Conservation (phyloP, 2,329 filamentous ascomycete genomes). For the Phialophora expanda region DNA sequence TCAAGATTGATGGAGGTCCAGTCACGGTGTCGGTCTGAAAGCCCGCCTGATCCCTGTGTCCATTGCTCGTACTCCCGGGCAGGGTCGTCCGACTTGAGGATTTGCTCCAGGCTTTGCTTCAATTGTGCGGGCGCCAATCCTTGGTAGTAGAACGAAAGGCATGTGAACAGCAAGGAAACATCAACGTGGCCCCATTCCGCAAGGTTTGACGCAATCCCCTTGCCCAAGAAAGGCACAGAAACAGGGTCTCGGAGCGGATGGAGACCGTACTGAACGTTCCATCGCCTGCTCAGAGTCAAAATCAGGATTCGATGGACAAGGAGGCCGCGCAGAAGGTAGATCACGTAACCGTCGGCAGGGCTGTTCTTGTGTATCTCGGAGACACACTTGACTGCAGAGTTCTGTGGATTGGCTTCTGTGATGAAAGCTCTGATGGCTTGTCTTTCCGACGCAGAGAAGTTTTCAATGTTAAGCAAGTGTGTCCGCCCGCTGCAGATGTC, state of each 20-base stretch:
- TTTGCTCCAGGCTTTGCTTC: slow-evolving; percentile 52
- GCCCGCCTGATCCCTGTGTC: slow-evolving; percentile 41
- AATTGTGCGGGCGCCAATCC: slow-evolving; percentile 62
- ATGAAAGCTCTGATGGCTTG: slow-evolving; percentile 20
- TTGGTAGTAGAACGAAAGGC: slow-evolving; percentile 61
- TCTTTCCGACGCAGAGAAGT: slow-evolving; percentile 15
- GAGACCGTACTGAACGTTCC: slow-evolving; percentile 68
- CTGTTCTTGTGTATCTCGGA: slow-evolving; percentile 20
- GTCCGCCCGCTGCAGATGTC: slow-evolving; percentile 49
- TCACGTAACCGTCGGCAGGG: slow-evolving; percentile 12
- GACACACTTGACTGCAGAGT: background rate
- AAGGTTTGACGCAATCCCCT: slow-evolving; percentile 60
- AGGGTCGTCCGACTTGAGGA: slow-evolving; percentile 60
- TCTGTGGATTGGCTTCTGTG: slow-evolving; percentile 9
- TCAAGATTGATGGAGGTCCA: slow-evolving; percentile 63
- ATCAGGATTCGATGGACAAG: slow-evolving; percentile 61
- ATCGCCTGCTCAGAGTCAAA: slow-evolving; percentile 64
- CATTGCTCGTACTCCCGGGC: slow-evolving; percentile 53
- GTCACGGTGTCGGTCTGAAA: slow-evolving; percentile 49
- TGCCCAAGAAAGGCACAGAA: slow-evolving; percentile 65
- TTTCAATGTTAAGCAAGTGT: slow-evolving; percentile 34
- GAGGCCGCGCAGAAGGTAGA: slow-evolving; percentile 51
- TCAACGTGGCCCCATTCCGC: slow-evolving; percentile 69
- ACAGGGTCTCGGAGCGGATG: slow-evolving; percentile 59
- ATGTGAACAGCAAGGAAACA: slow-evolving; percentile 62